A percentile compares a stretch with the other conserved stretches of the same genome.
phyloP scores from a whole-genome alignment of 2,329 filamentous ascomycete genomes.

The Xylaria sp. region DNA sequence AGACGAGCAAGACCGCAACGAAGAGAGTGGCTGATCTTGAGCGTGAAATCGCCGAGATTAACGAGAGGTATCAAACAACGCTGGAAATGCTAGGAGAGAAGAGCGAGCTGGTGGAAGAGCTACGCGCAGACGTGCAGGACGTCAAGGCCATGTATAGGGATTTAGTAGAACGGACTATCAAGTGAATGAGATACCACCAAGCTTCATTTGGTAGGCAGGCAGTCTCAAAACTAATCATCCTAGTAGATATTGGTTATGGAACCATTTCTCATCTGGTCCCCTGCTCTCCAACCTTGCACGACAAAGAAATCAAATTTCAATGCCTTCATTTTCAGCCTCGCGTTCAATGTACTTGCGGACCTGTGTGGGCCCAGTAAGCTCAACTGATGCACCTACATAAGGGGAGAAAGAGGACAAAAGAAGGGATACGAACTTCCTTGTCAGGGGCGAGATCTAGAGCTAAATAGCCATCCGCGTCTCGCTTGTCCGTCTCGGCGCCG shows the following conservation, averaged over 20 bases:
- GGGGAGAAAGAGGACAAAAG: constrained; percentile 1
- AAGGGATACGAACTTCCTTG: constrained; percentile 70
- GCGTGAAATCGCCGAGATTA: constrained; percentile 73
- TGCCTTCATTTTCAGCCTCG: constrained; percentile 84
- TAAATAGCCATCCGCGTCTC: constrained; percentile 74
- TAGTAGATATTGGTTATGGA: constrained; percentile 34
- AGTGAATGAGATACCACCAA: constrained; percentile 55
- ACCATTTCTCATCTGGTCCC: constrained; percentile 27
- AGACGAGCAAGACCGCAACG: constrained; percentile 72
- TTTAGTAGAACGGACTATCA: constrained; percentile 85
- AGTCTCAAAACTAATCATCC: constrained; percentile 19
- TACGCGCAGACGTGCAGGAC: constrained; percentile 88
- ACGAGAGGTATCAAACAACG: constrained; percentile 86
- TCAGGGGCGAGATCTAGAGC: constrained; percentile 89
- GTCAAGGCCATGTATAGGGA: constrained; percentile 97
- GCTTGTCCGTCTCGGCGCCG: constrained; percentile 84
- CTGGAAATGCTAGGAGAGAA: constrained; percentile 97
- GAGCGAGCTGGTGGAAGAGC: constrained; percentile 92
- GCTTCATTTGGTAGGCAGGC: constrained; percentile 28
- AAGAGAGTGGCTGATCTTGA: constrained; percentile 73
- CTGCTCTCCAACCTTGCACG: constrained; percentile 1
- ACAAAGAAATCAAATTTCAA: constrained; percentile 62
- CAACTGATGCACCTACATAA: constrained; percentile 15
- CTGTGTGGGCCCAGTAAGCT: constrained; percentile 54
- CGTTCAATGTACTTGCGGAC: constrained; percentile 81